Percentiles rank a stretch among this genome's conserved stretches.
These are phyloP conservation scores for Mycena alexandri DNA, from an alignment of 768 basidiomycete genomes.

Conservation along the genomic window DNA sequence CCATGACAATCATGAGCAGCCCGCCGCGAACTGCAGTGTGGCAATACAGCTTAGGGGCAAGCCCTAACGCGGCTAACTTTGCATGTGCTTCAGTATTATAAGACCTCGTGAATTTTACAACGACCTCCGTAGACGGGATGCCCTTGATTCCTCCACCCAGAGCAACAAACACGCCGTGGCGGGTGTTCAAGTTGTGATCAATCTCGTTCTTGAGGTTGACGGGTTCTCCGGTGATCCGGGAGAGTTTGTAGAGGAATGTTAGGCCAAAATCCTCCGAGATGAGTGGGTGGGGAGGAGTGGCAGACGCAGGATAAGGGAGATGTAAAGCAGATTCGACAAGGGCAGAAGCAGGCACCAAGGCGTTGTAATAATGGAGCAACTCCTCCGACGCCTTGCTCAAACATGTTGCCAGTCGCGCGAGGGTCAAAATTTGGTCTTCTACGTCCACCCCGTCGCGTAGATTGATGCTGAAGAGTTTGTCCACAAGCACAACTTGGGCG, in stretches of 20 bases:
- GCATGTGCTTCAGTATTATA: conserved; percentile 7
- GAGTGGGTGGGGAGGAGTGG: conserved; percentile 17
- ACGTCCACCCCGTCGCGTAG: conserved; percentile 20
- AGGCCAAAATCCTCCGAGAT: conserved; percentile 6
- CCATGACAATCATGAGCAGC: conserved; percentile 16
- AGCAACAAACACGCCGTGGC: conserved; percentile 23
- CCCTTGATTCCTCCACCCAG: not conserved
- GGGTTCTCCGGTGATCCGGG: conserved; percentile 12
- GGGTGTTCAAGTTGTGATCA: conserved; percentile 5
- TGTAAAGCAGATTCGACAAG: conserved; percentile 6
- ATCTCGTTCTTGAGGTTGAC: conserved; percentile 13
- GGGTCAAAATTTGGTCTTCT: conserved; percentile 6
- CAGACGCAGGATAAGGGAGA: conserved; percentile 14
- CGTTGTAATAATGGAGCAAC: not conserved
- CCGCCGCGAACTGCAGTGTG: conserved; percentile 16
- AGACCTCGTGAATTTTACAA: conserved; percentile 14
- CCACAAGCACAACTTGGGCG: conserved; percentile 7
- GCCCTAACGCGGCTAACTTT: conserved; percentile 2
- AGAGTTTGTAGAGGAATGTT: conserved; percentile 15
- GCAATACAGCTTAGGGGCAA: conserved; percentile 17
- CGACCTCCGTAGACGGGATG: conserved; percentile 15
- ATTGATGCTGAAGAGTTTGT: conserved; percentile 16
- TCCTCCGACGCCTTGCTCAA: not conserved
- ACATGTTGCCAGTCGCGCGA: conserved; percentile 15
- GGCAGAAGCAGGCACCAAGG: conserved; percentile 9